These are phyloP conservation scores for Peronospora belbahrii DNA, from an alignment of 352 stramenopile species.

Conservation along the genomic window DNA sequence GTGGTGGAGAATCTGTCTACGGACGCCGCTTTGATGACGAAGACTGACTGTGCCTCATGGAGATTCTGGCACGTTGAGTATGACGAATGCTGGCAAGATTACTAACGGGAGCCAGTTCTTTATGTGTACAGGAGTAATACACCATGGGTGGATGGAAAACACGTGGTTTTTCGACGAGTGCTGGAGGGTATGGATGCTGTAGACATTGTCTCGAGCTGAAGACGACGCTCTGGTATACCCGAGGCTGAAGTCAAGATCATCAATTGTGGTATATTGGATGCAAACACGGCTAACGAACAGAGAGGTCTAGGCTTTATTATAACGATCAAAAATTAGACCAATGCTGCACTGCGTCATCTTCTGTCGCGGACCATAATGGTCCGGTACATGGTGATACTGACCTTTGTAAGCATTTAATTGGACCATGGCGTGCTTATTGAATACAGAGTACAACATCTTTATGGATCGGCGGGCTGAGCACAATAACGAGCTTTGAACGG, in stretches of 20 bases:
- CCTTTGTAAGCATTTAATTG: no score
- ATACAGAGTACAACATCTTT: no score
- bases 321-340: constrained; percentile 40
- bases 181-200: constrained; percentile 88
- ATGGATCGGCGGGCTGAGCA: no score
- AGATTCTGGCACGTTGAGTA: constrained; percentile 72
- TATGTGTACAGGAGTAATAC: constrained; percentile 93
- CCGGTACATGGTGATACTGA: no score
- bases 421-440: no score
- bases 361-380: no score
- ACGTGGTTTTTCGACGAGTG: constrained; percentile 93
- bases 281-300: constrained; percentile 4
- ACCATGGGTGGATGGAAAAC: constrained; percentile 94
- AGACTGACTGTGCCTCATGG: constrained; percentile 65
- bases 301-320: constrained; percentile 10
- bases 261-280: constrained; percentile 64
- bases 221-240: constrained; percentile 83
- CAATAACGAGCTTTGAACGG: no score
- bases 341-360: constrained; percentile 55
- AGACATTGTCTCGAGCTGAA: constrained; percentile 80
- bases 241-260: constrained; percentile 86
- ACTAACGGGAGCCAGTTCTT: constrained; percentile 95
- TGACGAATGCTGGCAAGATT: constrained; percentile 85
- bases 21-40: constrained; percentile 91
- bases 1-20: constrained; percentile 93